Conservation (phyloP, 1,139 yeast species). For the Blastobotrys persicus region DNA sequence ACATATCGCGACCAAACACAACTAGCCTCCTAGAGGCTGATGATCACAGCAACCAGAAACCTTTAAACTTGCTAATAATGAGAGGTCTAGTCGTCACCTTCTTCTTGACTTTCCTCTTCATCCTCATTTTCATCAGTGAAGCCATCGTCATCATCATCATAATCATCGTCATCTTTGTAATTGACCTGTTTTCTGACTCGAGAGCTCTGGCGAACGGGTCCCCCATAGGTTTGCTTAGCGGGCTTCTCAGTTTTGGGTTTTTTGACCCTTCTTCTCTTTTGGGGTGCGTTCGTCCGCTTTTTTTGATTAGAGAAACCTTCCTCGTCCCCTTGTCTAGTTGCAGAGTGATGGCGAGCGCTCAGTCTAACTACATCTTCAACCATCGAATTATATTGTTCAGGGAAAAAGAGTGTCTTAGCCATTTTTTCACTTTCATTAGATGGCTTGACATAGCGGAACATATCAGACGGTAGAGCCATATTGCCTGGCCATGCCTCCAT, state of each 20-base stretch:
- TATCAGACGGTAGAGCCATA: slow-evolving; percentile 61
- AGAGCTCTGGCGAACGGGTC: slow-evolving; percentile 7
- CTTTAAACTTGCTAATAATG: too few relatives aligned
- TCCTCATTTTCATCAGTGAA: slow-evolving; percentile 17
- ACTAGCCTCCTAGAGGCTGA: too few relatives aligned
- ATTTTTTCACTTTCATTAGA: slow-evolving; percentile 27
- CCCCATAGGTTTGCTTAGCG: slow-evolving; percentile 5
- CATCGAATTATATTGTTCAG: slow-evolving; percentile 40
- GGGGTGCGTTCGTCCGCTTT: slow-evolving; percentile 5
- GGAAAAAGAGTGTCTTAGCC: slow-evolving; percentile 45
- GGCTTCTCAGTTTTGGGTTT: neutral
- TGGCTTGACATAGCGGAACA: slow-evolving; percentile 54
- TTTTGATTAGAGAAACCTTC: neutral
- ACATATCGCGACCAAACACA: too few relatives aligned
- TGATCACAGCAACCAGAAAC: too few relatives aligned
- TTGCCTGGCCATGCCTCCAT: slow-evolving; percentile 82
- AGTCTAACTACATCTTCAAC: slow-evolving; percentile 23
- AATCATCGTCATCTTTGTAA: slow-evolving; percentile 19
- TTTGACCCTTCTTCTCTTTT: neutral
- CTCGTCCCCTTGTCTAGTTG: slow-evolving; percentile 2
- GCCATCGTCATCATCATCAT: slow-evolving; percentile 10
- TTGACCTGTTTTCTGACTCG: slow-evolving; percentile 3
- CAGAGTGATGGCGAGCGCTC: slow-evolving; percentile 9
- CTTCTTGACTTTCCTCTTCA: slow-evolving; percentile 12
- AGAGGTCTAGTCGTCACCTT: slow-evolving; percentile 17